Evolutionary conservation across 176 grass and related monocot genomes (phyloP).

Genomic region (Avena sativa): DNA sequence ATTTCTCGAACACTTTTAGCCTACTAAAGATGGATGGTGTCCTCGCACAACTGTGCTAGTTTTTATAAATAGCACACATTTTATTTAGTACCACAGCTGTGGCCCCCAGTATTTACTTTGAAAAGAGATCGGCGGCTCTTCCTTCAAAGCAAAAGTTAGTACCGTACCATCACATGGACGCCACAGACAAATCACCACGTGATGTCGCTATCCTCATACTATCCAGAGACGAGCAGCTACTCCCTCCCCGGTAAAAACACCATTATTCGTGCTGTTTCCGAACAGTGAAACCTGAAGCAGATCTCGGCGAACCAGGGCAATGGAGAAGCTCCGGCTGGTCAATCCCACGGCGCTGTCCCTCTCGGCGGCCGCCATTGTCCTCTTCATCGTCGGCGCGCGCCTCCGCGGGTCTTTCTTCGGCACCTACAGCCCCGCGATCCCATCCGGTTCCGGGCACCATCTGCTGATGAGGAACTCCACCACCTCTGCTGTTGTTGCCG

Average conservation of each 20-base stretch:
- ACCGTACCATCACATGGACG: conserved; percentile 13
- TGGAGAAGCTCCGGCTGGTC: conserved; percentile 50
- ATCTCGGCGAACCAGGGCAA: neutral
- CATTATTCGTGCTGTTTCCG: neutral
- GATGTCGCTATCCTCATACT: neutral
- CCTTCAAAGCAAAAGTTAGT: neutral
- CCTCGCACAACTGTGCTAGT: too few relatives aligned
- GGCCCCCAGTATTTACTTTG: too few relatives aligned
- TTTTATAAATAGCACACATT: too few relatives aligned
- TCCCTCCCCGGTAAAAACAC: neutral
- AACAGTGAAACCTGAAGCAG: neutral
- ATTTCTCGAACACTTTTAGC: too few relatives aligned
- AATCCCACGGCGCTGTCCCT: conserved; percentile 18
- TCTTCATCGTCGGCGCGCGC: conserved; percentile 36
- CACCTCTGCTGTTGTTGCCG: neutral
- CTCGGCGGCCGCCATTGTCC: conserved; percentile 16
- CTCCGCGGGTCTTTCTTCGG: neutral
- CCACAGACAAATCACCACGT: neutral
- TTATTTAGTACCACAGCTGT: too few relatives aligned
- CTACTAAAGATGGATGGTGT: too few relatives aligned
- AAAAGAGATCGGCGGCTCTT: too few relatives aligned
- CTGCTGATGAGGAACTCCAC: neutral
- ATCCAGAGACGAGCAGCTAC: neutral
- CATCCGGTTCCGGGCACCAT: neutral
- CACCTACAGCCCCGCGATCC: neutral